These are phyloP conservation scores for Umbelopsis vinacea DNA, from an alignment of 192 early-diverging fungal species.

Conservation along the genomic window DNA sequence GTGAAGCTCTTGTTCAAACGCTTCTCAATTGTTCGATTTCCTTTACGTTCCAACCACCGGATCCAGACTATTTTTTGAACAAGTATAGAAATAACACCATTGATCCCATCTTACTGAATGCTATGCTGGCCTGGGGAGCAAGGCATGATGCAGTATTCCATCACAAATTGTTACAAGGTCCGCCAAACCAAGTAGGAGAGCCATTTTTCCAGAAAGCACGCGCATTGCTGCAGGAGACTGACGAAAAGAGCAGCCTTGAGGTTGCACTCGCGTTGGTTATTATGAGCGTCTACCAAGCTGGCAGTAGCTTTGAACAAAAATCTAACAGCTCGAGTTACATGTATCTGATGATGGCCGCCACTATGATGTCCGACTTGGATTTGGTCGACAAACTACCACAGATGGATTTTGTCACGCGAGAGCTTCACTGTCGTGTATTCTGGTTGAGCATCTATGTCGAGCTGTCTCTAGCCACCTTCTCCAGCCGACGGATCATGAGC, in stretches of 20 bases:
- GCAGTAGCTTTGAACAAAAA: constrained; percentile 9
- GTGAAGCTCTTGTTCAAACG: constrained; percentile 12
- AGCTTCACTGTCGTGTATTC: constrained; percentile 9
- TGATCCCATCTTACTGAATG: constrained; percentile 6
- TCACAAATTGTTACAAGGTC: constrained; percentile 11
- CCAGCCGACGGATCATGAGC: constrained; percentile 18
- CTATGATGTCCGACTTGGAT: constrained; percentile 22
- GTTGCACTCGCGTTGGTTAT: constrained; percentile 14
- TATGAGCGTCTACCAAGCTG: constrained; percentile 18
- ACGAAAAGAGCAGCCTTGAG: constrained; percentile 5
- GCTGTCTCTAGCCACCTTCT: constrained; percentile 5
- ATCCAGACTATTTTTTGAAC: constrained; percentile 15
- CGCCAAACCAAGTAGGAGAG: constrained; percentile 14
- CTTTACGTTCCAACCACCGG: constrained; percentile 15
- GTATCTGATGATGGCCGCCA: constrained; percentile 19
- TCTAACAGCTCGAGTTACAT: constrained; percentile 19
- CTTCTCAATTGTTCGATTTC: constrained; percentile 17
- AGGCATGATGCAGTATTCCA: constrained; percentile 16
- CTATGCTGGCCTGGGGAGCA: constrained; percentile 16
- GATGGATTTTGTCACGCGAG: neutral
- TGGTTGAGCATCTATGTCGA: constrained; percentile 18
- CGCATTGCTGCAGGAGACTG: neutral
- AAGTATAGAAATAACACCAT: constrained; percentile 17
- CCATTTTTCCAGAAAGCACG: constrained; percentile 17
- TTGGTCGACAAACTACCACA: constrained; percentile 11